Base-by-base conservation (phyloP, 192 early-diverging fungal species). In the Backusella psychrophila region DNA sequence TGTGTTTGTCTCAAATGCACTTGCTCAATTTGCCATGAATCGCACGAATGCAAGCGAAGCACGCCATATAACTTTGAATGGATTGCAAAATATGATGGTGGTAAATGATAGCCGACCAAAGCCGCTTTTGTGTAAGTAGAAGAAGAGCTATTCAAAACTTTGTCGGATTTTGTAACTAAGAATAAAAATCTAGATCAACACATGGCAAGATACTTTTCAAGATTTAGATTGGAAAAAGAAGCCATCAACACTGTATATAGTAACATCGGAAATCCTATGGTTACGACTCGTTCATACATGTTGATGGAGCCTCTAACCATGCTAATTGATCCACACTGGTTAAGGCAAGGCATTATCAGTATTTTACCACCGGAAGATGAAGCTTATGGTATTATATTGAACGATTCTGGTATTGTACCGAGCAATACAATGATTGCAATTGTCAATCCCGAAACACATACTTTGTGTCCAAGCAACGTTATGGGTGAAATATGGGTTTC, bases 401-500 rank as follows among this genome's bases (percentile, higher is more conserved):
- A 92, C 69, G 92, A 94, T 71, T 89, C 89, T 46, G 92, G 92
- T 69, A 93, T 88, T 67, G 89, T 94, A 1, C 85, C 91, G 6
- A 91, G 89, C 66, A 91, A 91, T 74, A 94, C 95, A 0, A 91
- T 93, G 82, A 87, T 95, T 34, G 95, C 93, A 31, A 95, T 96
- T 69, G 92, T 96, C 35, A 89, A 96, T 67, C 93, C 95, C 1
- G 86, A 86, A 69, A 94, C 94, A 14, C 86, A 87, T 11, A 84
- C 78, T n/a, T 83, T 94, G 8, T 90, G 93, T 75, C 80, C 88
- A 6, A 87, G 87, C 4, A 89, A 93, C 44, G 86, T 89, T 59
- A 84, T 95, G 69, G 95, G 95, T 53, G 95, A 95, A 83, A 95
- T 96, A 15, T 96, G 94, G 94, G 94, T 96, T 15, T 90, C 85